A percentile compares a stretch with the other conserved stretches of the same genome.
Evolutionary conservation across 495 filamentous ascomycete genomes (phyloP).

Genomic region (Daldinia loculata): DNA sequence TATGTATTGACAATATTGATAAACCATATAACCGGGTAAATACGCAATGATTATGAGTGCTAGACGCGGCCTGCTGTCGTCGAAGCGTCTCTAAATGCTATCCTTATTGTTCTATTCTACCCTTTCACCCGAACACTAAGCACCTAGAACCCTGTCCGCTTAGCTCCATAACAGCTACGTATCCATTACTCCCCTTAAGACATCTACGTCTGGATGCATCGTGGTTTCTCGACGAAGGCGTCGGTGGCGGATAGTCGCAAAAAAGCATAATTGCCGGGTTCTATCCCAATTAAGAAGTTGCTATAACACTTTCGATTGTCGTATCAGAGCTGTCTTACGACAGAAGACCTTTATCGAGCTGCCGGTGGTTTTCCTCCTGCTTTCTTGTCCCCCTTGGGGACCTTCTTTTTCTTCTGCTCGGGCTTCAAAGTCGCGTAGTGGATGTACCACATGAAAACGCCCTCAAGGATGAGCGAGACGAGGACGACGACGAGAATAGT

Average conservation of each 20-base stretch:
- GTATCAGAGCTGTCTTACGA: background rate
- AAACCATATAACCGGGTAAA: slow-evolving; percentile 31
- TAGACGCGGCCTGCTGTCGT: slow-evolving; percentile 44
- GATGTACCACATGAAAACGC: slow-evolving; percentile 58
- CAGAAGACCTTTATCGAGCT: slow-evolving; percentile 32
- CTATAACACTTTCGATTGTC: background rate
- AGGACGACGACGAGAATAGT: slow-evolving; percentile 59
- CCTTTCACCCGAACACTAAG: background rate
- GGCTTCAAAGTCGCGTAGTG: slow-evolving; percentile 61
- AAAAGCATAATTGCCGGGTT: background rate
- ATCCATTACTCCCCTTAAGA: background rate
- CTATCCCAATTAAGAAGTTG: background rate
- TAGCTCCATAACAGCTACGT: background rate
- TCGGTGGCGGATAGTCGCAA: background rate
- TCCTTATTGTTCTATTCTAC: slow-evolving; percentile 11
- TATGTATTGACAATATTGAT: slow-evolving; percentile 36
- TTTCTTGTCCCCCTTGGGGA: slow-evolving; percentile 48
- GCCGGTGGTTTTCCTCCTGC: slow-evolving; percentile 44
- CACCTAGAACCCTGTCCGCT: background rate
- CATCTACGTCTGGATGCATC: background rate
- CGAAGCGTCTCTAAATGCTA: slow-evolving; percentile 34
- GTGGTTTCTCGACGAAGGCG: background rate
- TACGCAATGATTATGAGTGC: slow-evolving; percentile 40
- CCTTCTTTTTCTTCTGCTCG: slow-evolving; percentile 59
- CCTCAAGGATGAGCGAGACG: slow-evolving; percentile 53